These are phyloP conservation scores for Lentinula boryana DNA, from an alignment of 768 basidiomycete genomes.

Conservation along the genomic window DNA sequence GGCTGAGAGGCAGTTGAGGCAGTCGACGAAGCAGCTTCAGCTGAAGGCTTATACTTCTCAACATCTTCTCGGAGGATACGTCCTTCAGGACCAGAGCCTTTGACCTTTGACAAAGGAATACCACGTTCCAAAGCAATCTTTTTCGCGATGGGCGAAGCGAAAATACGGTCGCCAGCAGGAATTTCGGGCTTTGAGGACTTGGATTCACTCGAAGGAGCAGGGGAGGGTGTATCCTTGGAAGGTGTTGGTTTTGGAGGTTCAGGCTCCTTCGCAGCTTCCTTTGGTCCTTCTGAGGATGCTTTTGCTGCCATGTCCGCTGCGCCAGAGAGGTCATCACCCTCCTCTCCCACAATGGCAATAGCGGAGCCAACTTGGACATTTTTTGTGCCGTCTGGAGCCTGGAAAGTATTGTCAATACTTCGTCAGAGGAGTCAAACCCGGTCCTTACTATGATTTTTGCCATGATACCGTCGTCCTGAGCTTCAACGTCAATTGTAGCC, in stretches of 20 bases:
- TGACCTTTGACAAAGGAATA: constrained; percentile 82
- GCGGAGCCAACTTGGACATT: constrained; percentile 78
- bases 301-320: constrained; percentile 69
- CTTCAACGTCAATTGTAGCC: constrained; percentile 99
- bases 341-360: constrained; percentile 91
- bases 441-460: constrained; percentile 89
- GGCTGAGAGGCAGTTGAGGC: constrained; percentile 28
- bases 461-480: constrained; percentile 94
- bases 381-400: constrained; percentile 86
- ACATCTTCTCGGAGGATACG: constrained; percentile 94
- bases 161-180: constrained; percentile 73
- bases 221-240: constrained; percentile 17
- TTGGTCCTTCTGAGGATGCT: constrained; percentile 40
- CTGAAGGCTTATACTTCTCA: constrained; percentile 75
- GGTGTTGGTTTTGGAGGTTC: constrained; percentile 37
- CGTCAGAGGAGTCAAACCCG: background rate
- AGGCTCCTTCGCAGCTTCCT: constrained; percentile 24
- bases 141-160: constrained; percentile 94
- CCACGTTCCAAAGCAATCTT: constrained; percentile 94
- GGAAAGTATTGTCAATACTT: constrained; percentile 6
- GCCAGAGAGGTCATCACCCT: constrained; percentile 89
- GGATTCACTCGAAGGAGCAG: constrained; percentile 24
- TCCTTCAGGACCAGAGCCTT: constrained; percentile 90
- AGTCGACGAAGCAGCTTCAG: constrained; percentile 33
- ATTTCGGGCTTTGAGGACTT: constrained; percentile 48